phyloP scores from a whole-genome alignment of 75 land plant genomes.

The Picea glauca region DNA sequence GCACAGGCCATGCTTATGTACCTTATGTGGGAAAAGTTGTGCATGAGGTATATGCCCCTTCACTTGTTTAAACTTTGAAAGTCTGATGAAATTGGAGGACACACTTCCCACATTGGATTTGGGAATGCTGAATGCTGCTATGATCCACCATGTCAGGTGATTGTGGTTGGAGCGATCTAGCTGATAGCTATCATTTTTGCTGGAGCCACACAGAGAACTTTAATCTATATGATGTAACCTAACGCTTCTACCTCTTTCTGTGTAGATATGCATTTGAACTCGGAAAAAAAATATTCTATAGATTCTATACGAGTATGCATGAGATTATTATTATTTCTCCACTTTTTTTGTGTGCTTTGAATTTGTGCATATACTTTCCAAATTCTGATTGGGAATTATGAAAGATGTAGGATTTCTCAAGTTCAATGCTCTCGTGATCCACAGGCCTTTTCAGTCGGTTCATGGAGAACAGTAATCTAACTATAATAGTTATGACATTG shows the following conservation, averaged over 20 bases:
- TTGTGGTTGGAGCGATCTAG: background rate
- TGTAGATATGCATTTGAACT: background rate
- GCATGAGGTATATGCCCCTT: background rate
- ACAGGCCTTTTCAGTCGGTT: background rate
- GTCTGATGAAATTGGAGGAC: background rate
- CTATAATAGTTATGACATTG: background rate
- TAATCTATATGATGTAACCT: background rate
- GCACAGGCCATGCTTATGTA: background rate
- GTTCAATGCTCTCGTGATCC: background rate
- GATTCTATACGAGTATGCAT: too few species aligned
- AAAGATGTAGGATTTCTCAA: background rate
- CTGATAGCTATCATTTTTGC: background rate
- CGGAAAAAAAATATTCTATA: background rate
- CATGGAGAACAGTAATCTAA: background rate
- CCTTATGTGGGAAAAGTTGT: background rate
- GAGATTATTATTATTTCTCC: background rate
- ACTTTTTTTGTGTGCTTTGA: background rate
- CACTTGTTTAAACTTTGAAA: background rate
- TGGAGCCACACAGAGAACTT: background rate
- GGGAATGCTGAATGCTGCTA: background rate
- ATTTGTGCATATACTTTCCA: background rate
- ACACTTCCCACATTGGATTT: background rate
- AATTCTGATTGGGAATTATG: background rate
- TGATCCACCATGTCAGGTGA: background rate
- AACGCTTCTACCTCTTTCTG: background rate